phyloP scores from a whole-genome alignment of 2,329 filamentous ascomycete species.

The Monascus ruber region DNA sequence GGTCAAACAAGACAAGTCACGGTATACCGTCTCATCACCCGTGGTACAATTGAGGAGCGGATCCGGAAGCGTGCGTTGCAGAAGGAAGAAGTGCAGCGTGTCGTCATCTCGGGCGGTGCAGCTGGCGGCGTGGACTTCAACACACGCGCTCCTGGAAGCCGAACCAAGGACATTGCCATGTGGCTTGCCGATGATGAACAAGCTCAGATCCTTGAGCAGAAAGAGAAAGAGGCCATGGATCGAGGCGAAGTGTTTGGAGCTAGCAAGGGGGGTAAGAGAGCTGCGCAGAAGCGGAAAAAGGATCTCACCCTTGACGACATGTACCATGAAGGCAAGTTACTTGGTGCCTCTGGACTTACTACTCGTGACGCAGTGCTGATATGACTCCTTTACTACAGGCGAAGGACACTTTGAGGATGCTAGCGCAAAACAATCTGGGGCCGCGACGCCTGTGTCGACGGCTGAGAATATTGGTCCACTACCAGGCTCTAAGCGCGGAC shows the following conservation, averaged over 20 bases:
- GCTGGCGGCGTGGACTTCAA: conserved; percentile 90
- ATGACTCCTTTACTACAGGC: conserved; percentile 42
- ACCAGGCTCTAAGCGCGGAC: conserved; percentile 45
- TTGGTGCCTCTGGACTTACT: conserved; percentile 3
- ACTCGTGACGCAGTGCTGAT: conserved; percentile 3
- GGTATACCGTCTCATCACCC: conserved; percentile 93
- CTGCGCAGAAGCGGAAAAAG: conserved; percentile 45
- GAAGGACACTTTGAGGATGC: conserved; percentile 92
- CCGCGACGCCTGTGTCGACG: conserved; percentile 64
- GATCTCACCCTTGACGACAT: conserved; percentile 76
- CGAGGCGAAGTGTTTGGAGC: conserved; percentile 52
- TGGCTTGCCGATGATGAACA: conserved; percentile 98
- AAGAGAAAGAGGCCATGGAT: conserved; percentile 72
- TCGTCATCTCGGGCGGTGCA: conserved; percentile 82
- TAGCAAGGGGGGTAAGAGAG: conserved; percentile 51
- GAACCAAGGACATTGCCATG: conserved; percentile 96
- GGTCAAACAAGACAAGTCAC: conserved; percentile 94
- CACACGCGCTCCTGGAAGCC: conserved; percentile 77
- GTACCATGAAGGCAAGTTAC: conserved; percentile 89
- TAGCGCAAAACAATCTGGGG: conserved; percentile 69
- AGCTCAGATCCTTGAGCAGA: conserved; percentile 82
- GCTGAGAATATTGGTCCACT: conserved; percentile 36
- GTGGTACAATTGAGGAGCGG: conserved; percentile 92
- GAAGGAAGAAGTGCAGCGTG: conserved; percentile 96
- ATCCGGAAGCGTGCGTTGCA: conserved; percentile 94